Percentiles rank a stretch among this genome's conserved stretches.
phyloP scores from a whole-genome alignment of 441 rosid species.

The Flueggea neowawraea region DNA sequence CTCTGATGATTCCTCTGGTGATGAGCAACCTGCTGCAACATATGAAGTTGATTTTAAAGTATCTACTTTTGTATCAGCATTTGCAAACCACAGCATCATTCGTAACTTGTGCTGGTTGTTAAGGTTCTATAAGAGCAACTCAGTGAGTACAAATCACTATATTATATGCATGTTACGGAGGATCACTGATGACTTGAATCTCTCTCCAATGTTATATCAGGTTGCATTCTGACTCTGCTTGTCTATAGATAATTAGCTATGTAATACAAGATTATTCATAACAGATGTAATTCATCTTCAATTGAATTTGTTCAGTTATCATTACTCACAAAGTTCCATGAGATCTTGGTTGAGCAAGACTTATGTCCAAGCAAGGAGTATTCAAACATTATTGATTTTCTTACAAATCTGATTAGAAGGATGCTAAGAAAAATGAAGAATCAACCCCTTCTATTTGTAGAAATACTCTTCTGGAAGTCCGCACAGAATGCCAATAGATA shows the following conservation, averaged over 20 bases:
- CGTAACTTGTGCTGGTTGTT: conserved; percentile 95
- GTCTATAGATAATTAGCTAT: conserved; percentile 6
- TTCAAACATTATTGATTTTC: conserved; percentile 55
- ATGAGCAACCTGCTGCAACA: conserved; percentile 52
- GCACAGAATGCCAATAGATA: conserved; percentile 85
- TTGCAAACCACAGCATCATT: conserved; percentile 80
- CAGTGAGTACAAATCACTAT: conserved; percentile 58
- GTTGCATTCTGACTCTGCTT: conserved; percentile 26
- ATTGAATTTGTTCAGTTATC: conserved; percentile 65
- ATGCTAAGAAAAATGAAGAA: conserved; percentile 89
- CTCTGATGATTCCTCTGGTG: conserved; percentile 69
- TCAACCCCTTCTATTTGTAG: conserved; percentile 94
- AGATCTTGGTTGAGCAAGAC: conserved; percentile 85
- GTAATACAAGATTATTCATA: conserved; percentile 10
- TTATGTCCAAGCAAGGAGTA: conserved; percentile 61
- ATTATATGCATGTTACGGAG: conserved; percentile 62
- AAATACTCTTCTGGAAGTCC: conserved; percentile 92
- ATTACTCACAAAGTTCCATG: conserved; percentile 65
- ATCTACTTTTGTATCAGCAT: conserved; percentile 71
- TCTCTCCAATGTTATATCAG: conserved; percentile 98
- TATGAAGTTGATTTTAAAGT: conserved; percentile 95
- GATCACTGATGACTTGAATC: conserved; percentile 84
- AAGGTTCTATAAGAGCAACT: conserved; percentile 78
- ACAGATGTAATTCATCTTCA: conserved; percentile 13
- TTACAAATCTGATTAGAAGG: conserved; percentile 60